Percentiles rank a stretch among this genome's conserved stretches.
Conservation (phyloP, 768 basidiomycete species). For the Lactifluus rugatus region DNA sequence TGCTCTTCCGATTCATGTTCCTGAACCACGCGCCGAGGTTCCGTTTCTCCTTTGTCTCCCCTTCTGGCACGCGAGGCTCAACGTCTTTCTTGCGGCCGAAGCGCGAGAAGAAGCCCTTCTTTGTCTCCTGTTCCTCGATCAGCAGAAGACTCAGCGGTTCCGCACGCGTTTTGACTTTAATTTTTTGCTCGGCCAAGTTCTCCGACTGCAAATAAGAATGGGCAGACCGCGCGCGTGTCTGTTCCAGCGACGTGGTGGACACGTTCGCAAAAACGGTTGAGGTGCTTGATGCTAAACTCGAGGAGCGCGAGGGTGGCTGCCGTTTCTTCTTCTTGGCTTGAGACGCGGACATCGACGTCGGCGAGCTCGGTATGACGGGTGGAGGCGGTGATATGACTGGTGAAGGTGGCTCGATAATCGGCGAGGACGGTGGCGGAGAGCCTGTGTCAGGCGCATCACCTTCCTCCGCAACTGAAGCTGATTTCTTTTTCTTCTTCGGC, state of each 20-base stretch:
- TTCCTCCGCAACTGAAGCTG: slow-evolving; percentile 23
- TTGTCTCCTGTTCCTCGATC: slow-evolving; percentile 30
- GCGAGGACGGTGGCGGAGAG: slow-evolving; percentile 19
- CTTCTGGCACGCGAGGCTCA: slow-evolving; percentile 1
- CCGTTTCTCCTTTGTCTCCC: slow-evolving; percentile 29
- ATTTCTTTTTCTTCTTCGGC: slow-evolving; percentile 55
- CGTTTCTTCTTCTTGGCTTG: slow-evolving; percentile 10
- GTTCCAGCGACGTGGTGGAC: slow-evolving; percentile 33
- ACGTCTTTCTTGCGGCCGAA: slow-evolving; percentile 35
- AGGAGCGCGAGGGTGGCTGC: slow-evolving; percentile 5
- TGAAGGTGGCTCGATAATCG: slow-evolving; percentile 5
- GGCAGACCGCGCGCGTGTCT: slow-evolving; percentile 55
- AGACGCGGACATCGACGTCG: not conserved
- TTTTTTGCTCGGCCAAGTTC: slow-evolving; percentile 39
- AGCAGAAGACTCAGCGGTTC: slow-evolving; percentile 46
- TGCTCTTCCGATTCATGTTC: slow-evolving; percentile 20
- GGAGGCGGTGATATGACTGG: not conserved
- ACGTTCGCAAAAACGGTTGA: slow-evolving; percentile 21
- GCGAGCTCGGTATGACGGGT: not conserved
- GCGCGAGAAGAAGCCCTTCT: slow-evolving; percentile 43
- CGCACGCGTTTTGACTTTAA: slow-evolving; percentile 63
- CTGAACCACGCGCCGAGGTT: slow-evolving; percentile 21
- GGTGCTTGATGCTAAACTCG: slow-evolving; percentile 19
- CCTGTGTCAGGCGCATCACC: slow-evolving; percentile 18
- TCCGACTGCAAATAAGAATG: slow-evolving; percentile 56